Base-by-base conservation (phyloP, 768 basidiomycete species). In the Pleurotus sapidus region DNA sequence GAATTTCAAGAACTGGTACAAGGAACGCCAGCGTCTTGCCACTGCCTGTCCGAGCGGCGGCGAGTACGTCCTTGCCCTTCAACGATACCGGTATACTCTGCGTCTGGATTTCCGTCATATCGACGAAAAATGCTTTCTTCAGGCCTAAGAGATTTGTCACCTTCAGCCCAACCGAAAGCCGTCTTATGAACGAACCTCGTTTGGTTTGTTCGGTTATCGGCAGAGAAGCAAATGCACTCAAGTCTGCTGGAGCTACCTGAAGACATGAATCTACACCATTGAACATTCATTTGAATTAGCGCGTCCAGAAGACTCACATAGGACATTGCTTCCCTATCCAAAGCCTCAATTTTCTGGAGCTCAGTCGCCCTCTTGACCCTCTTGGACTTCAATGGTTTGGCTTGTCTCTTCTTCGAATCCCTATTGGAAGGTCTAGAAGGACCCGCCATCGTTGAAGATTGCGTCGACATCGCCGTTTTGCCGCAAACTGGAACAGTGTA, bases 21-120 rank as follows among this genome's bases (percentile, higher is more conserved):
- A 98, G 76, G 72, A 99, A 99, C 0, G 97, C 95, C 50, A 98
- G 82, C 0, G 97, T 98, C 74, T 99, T 98, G 17, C 96, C 97
- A 37, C 90, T 93, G 47, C 97, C 97, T 45, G 97, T 99, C 57
- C 87, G 83, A 4, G 97, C 97, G 18, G 97, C 95, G 56, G 95
- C 97, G 4, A 99, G 84, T 4, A 99, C 93, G 69, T 99, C 97
- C 69, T 93, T 92, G 18, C 97, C 95, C 47, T 96, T 93, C 2
- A 99, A 77, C 14, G 97, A 83, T 23, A 92, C 82, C 0, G 95
- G 97, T 38, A 99, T 88, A 39, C 95, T 89, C 69, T 92, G 81
- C 42, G 87, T 86, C 69, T 99, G 97, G 0, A 99, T 93, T 45
- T 93, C 89, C 0, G 95, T 97, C 83, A 94, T 93, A 18, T 89